A percentile compares a stretch with the other conserved stretches of the same genome.
Conservation (phyloP, 306 rosid genomes). For the Trichosanthes cucumerina region DNA sequence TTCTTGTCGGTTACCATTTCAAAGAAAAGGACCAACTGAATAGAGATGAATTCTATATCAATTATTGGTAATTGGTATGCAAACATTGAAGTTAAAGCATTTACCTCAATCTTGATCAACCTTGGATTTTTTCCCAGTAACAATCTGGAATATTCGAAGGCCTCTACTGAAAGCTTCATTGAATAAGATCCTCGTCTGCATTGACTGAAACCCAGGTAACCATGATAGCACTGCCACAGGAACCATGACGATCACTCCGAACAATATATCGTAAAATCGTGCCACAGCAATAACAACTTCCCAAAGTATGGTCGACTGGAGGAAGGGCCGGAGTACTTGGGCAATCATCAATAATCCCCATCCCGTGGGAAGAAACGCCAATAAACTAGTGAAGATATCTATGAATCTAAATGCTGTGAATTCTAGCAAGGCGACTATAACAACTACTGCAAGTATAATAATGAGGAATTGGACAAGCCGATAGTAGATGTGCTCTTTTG, state of each 20-base stretch:
- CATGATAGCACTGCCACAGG: constrained; percentile 81
- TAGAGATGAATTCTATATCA: not conserved
- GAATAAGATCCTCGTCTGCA: constrained; percentile 85
- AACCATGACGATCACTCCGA: constrained; percentile 56
- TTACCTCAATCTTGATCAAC: constrained; percentile 30
- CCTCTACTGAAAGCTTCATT: constrained; percentile 87
- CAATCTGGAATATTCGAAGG: constrained; percentile 60
- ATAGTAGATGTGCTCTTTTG: constrained; percentile 63
- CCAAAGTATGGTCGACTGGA: constrained; percentile 51
- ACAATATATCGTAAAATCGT: constrained; percentile 61
- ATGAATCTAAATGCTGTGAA: constrained; percentile 45
- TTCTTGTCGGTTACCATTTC: not conserved
- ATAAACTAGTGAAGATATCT: constrained; percentile 63
- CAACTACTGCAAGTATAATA: constrained; percentile 31
- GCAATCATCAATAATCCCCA: constrained; percentile 80
- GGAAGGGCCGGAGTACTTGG: constrained; percentile 58
- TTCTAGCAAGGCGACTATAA: constrained; percentile 47
- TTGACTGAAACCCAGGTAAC: constrained; percentile 84
- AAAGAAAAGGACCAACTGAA: not conserved
- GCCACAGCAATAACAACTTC: constrained; percentile 43
- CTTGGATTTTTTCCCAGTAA: constrained; percentile 43
- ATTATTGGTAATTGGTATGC: not conserved
- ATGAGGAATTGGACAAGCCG: constrained; percentile 65
- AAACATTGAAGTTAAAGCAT: constrained; percentile 9
- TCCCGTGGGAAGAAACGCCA: constrained; percentile 85